Percentiles rank a stretch among this genome's conserved stretches.
These are phyloP conservation scores for Colletotrichum limetticola DNA, from an alignment of 2,329 filamentous ascomycete species.

Conservation along the genomic window DNA sequence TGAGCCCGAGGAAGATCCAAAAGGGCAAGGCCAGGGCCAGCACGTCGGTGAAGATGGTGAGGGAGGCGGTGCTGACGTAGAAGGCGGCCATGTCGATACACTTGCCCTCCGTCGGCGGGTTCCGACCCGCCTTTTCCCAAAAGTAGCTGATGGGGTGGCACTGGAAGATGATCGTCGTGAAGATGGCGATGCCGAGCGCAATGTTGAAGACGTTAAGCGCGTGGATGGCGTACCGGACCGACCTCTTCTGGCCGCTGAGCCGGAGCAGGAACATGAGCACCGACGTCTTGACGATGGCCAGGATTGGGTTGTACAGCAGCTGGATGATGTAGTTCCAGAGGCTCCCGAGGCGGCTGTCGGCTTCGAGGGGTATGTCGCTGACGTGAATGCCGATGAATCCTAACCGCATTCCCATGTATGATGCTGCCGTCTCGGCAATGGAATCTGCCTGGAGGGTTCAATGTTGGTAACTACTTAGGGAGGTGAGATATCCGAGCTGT, in stretches of 20 bases:
- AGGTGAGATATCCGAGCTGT: too few relatives aligned
- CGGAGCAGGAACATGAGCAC: constrained; percentile 48
- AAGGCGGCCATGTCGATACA: constrained; percentile 31
- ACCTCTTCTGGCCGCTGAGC: constrained; percentile 44
- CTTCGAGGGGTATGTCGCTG: constrained; percentile 22
- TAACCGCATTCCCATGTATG: constrained; percentile 26
- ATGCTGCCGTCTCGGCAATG: constrained; percentile 27
- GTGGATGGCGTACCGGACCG: constrained; percentile 42
- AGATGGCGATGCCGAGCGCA: constrained; percentile 47
- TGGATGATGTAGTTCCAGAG: constrained; percentile 47
- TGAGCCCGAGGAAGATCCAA: constrained; percentile 47
- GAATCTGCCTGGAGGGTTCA: constrained; percentile 14
- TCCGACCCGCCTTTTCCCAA: constrained; percentile 42
- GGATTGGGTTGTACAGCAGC: constrained; percentile 48
- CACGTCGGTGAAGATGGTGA: constrained; percentile 55
- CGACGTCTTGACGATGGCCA: constrained; percentile 48
- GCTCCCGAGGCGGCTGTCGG: constrained; percentile 17
- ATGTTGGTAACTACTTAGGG: not conserved
- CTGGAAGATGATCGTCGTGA: constrained; percentile 52
- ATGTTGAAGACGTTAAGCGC: constrained; percentile 48
- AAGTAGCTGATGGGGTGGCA: constrained; percentile 51
- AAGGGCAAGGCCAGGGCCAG: constrained; percentile 50
- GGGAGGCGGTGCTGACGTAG: constrained; percentile 47
- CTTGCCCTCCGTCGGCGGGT: constrained; percentile 24
- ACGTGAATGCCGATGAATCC: constrained; percentile 29